Percentiles rank a stretch among this genome's conserved stretches.
Evolutionary conservation across 2,329 filamentous ascomycete species (phyloP).

Genomic region (Sporothrix dimorphospora): DNA sequence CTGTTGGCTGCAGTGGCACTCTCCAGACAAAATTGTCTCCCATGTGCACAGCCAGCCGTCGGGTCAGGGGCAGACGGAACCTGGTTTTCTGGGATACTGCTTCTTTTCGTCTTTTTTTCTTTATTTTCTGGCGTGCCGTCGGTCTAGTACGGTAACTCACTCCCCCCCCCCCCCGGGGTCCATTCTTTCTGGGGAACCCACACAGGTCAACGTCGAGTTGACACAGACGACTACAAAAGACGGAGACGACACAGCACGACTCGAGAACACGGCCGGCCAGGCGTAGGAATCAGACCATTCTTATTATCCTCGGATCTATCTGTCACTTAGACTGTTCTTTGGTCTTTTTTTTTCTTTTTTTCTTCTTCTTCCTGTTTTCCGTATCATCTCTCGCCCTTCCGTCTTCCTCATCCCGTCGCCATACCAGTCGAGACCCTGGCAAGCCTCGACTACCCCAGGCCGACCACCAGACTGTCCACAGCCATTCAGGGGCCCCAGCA

Average conservation of each 20-base stretch:
- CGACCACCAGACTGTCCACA: background rate
- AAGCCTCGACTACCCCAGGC: background rate
- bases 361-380: background rate
- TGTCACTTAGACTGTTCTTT: background rate
- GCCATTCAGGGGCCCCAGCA: constrained; percentile 2
- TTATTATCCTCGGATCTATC: background rate
- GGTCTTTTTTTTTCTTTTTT: background rate
- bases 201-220: background rate
- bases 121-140: no score
- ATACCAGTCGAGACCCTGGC: constrained; percentile 3
- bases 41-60: background rate
- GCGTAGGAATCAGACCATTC: background rate
- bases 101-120: background rate
- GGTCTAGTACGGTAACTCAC: background rate
- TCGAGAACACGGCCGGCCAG: background rate
- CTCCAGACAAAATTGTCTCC: background rate
- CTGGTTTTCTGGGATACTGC: background rate
- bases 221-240: constrained; percentile 8
- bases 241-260: background rate
- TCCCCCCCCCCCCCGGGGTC: background rate
- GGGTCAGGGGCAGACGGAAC: constrained; percentile 5
- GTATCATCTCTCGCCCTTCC: background rate
- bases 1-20: background rate
- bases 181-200: constrained; percentile 15
- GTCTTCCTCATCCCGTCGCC: background rate